Conservation (phyloP, 495 filamentous ascomycete genomes). For the Daldinia decipiens region DNA sequence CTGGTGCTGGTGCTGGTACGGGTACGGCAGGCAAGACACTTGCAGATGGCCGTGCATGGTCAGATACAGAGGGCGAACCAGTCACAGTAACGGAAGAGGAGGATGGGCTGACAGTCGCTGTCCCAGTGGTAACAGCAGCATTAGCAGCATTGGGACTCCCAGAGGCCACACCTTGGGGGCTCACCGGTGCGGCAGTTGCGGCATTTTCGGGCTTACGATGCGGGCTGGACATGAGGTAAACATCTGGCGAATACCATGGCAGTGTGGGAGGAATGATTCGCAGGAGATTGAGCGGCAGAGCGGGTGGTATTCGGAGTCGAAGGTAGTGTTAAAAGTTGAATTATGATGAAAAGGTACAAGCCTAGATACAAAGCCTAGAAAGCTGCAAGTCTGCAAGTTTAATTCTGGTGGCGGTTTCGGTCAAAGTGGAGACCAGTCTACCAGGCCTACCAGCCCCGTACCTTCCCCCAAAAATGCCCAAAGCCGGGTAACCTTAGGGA, state of each 20-base stretch:
- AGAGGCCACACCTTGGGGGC: constrained; percentile 49
- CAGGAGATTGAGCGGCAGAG: constrained; percentile 24
- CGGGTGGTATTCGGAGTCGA: constrained; percentile 36
- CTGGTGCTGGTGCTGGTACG: constrained; percentile 41
- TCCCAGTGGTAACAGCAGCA: constrained; percentile 40
- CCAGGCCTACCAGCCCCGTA: neutral
- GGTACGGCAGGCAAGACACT: constrained; percentile 43
- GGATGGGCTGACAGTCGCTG: constrained; percentile 44
- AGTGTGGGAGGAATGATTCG: constrained; percentile 49
- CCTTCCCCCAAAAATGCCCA: constrained; percentile 1
- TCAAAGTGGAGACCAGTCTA: constrained; percentile 29
- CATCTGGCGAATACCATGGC: constrained; percentile 57
- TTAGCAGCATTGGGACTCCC: constrained; percentile 39
- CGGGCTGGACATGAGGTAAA: constrained; percentile 62
- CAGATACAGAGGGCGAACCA: constrained; percentile 44
- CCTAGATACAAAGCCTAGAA: constrained; percentile 24
- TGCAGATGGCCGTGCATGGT: constrained; percentile 43
- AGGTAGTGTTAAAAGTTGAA: constrained; percentile 30
- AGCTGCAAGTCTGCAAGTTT: constrained; percentile 24
- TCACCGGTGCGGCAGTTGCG: constrained; percentile 62
- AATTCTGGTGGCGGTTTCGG: constrained; percentile 43
- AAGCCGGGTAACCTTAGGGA: constrained; percentile 16
- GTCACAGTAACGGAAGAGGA: constrained; percentile 39
- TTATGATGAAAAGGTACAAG: constrained; percentile 43
- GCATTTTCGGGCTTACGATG: constrained; percentile 57